These are phyloP conservation scores for Pythium apleroticum DNA, from an alignment of 352 stramenopile genomes.

Conservation along the genomic window DNA sequence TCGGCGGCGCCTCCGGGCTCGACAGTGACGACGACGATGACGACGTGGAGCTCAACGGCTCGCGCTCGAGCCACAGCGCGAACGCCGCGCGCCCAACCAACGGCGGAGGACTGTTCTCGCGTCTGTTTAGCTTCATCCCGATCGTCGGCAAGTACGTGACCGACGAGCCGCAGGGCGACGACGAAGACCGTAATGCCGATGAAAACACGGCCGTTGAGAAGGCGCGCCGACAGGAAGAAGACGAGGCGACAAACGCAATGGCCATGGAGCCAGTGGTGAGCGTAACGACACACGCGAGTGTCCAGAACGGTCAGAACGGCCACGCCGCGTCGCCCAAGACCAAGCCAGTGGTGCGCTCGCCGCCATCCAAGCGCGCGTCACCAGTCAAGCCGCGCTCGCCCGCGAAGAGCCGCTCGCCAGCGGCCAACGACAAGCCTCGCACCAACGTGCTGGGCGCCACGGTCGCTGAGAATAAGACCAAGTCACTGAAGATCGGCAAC, in stretches of 20 bases:
- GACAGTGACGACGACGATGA: slow-evolving; percentile 9
- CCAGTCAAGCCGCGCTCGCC: slow-evolving; percentile 8
- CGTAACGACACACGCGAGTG: neutral
- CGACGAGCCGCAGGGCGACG: slow-evolving; percentile 14
- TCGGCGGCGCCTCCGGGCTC: slow-evolving; percentile 30
- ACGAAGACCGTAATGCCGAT: slow-evolving; percentile 28
- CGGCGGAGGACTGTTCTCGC: slow-evolving; percentile 45
- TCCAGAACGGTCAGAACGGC: slow-evolving; percentile 10
- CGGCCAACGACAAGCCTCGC: neutral
- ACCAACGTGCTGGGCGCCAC: slow-evolving; percentile 17
- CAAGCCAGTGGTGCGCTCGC: slow-evolving; percentile 9
- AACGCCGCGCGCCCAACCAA: slow-evolving; percentile 6
- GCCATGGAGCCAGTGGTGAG: neutral
- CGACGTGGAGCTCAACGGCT: slow-evolving; percentile 26
- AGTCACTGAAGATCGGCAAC: slow-evolving; percentile 24
- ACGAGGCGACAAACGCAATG: neutral
- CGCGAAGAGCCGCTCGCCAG: neutral
- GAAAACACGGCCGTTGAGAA: slow-evolving; percentile 22
- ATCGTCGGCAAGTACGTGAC: slow-evolving; percentile 45
- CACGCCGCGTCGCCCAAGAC: slow-evolving; percentile 17
- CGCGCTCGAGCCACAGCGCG: neutral
- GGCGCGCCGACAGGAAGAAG: slow-evolving; percentile 14
- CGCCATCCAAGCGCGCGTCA: slow-evolving; percentile 18
- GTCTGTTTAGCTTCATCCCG: slow-evolving; percentile 65
- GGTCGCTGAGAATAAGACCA: slow-evolving; percentile 15